Conservation (phyloP, 257 asterid species). For the Nicotiana noctiflora region DNA sequence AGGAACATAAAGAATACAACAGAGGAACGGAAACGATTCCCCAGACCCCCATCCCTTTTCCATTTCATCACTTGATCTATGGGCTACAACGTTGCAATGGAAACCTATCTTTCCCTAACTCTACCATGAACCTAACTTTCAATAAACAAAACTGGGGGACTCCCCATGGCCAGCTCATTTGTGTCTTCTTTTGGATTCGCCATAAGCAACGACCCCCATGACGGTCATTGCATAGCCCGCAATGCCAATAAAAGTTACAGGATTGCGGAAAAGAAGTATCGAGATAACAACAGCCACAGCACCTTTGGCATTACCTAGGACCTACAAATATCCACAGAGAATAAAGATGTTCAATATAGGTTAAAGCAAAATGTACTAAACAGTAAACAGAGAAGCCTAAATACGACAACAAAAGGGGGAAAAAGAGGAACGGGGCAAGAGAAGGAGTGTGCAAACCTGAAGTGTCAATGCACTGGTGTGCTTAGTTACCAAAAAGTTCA, state of each 20-base stretch:
- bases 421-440: background rate
- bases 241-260: conserved; percentile 27
- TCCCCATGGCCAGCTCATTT: conserved; percentile 7
- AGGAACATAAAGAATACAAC: background rate
- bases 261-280: conserved; percentile 24
- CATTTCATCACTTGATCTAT: background rate
- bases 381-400: background rate
- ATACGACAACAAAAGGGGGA: background rate
- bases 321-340: conserved; percentile 8
- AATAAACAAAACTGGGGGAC: background rate
- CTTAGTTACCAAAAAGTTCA: conserved; percentile 33
- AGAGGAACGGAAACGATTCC: background rate
- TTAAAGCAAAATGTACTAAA: background rate
- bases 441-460: conserved; percentile 21
- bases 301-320: conserved; percentile 25
- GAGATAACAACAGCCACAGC: conserved; percentile 28
- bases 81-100: background rate
- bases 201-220: conserved; percentile 22
- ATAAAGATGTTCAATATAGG: background rate
- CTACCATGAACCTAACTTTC: background rate
- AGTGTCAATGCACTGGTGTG: conserved; percentile 39
- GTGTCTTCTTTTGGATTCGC: conserved; percentile 27
- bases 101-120: background rate
- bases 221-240: conserved; percentile 24
- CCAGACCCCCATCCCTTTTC: background rate